Evolutionary conservation across 768 basidiomycete genomes (phyloP).

Genomic region (Lactifluus pinguis): DNA sequence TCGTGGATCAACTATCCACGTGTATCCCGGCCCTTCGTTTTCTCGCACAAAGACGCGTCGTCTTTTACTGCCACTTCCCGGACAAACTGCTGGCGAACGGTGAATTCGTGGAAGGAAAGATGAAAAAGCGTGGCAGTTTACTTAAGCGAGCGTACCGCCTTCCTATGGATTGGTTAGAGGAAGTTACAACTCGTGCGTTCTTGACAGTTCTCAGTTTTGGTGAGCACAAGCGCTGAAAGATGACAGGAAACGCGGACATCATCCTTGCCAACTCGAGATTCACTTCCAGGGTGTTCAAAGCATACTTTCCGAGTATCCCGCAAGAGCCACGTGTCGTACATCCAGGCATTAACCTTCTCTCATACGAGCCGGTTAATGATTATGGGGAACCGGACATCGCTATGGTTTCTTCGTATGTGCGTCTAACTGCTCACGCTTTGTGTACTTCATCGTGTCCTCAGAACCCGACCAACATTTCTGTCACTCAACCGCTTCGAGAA

Average conservation of each 20-base stretch:
- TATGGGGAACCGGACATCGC: conserved; percentile 43
- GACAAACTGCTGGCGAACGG: conserved; percentile 85
- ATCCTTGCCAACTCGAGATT: conserved; percentile 90
- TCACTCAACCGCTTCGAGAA: conserved; percentile 93
- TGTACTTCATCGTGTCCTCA: conserved; percentile 22
- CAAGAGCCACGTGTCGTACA: conserved; percentile 74
- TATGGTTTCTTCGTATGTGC: conserved; percentile 49
- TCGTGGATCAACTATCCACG: conserved; percentile 93
- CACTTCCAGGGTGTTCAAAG: conserved; percentile 71
- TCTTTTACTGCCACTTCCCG: conserved; percentile 98
- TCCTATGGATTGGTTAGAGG: conserved; percentile 89
- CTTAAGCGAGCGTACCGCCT: conserved; percentile 73
- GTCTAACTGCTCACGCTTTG: background rate
- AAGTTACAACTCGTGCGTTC: conserved; percentile 72
- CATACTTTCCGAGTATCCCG: conserved; percentile 62
- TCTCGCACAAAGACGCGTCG: conserved; percentile 64
- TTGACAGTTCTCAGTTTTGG: background rate
- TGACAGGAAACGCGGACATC: conserved; percentile 75
- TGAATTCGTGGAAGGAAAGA: conserved; percentile 47
- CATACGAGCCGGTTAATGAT: conserved; percentile 43
- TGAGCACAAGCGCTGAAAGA: background rate
- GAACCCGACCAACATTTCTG: conserved; percentile 62
- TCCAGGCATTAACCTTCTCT: conserved; percentile 81
- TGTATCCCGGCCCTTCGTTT: conserved; percentile 75
- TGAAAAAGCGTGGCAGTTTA: conserved; percentile 34